Evolutionary conservation across 2,329 filamentous ascomycete genomes (phyloP), one percentile per base, ranked within the genome.

Genomic region (Epichloe coenophiala): DNA sequence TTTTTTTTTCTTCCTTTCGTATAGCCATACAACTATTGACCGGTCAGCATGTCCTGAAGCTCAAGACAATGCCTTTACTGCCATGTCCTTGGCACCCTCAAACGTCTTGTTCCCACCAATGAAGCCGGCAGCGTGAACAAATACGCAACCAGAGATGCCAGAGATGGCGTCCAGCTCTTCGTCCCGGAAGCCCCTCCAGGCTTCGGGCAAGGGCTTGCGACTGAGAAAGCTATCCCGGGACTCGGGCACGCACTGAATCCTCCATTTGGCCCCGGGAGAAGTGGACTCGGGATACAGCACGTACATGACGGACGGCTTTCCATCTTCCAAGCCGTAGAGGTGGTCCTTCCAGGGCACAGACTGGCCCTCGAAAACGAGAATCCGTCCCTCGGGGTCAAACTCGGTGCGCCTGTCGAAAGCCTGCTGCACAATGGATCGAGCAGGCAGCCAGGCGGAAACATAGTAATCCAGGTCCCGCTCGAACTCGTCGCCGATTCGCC

Each of bases 331-430:
- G 17, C 78, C 81, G 71, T 95, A 97, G 17, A 98, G 76, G 67
- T 98, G 93, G 62, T 97, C 91, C 66, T 95, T 93, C 93, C 93
- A 97, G 2, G 91, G 91, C 54, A 91, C 86, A 52, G 85, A 82
- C 63, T 86, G 82, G 37, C 73, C 73, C 56, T 85, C 78, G 51
- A 98, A 77, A 27, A 96, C 83, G 60, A 97, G 74, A 53, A 97
- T 80, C 55, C 88, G 82, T 51, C 90, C 90, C 56, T 83, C 71
- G 9, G 82, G 62, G 64, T 95, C 86, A 62, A 81, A 78, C 57
- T 84, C 72, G 31, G 69, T 63, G 50, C 91, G 82, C 56, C 77
- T 76, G 36, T 75, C 71, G 65, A 93, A 95, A 9, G 91, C 89
- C 41, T 78, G 70, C 57, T 82, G 78, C 45, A 97, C 89, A 50